Conservation (phyloP, 2,329 filamentous ascomycete species). For the Cordyceps cateniannulata region DNA sequence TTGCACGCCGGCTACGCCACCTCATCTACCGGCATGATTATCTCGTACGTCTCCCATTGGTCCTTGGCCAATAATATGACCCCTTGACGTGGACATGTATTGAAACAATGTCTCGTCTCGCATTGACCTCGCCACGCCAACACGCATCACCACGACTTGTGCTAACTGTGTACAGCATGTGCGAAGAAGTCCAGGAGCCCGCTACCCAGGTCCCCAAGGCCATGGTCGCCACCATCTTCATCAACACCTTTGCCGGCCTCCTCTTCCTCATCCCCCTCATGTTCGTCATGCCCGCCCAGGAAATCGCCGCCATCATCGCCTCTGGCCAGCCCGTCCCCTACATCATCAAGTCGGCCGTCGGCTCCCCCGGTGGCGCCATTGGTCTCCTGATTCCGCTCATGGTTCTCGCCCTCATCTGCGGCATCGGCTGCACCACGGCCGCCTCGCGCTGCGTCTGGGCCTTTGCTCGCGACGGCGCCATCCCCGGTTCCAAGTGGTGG, state of each 20-base stretch:
- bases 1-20: conserved; percentile 68
- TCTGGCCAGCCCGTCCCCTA: conserved; percentile 57
- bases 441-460: conserved; percentile 63
- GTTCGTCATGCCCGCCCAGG: conserved; percentile 61
- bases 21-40: conserved; percentile 73
- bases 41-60: conserved; percentile 49
- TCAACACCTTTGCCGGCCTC: conserved; percentile 61
- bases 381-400: conserved; percentile 58
- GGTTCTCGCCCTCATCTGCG: conserved; percentile 60
- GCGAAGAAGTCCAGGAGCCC: conserved; percentile 63
- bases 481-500: conserved; percentile 57
- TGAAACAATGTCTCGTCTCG: background rate
- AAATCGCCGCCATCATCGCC: conserved; percentile 43
- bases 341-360: conserved; percentile 58
- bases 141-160: background rate
- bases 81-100: too few relatives aligned
- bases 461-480: conserved; percentile 63
- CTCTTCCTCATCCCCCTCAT: conserved; percentile 63
- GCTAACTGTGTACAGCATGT: conserved; percentile 47
- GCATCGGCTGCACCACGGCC: conserved; percentile 63
- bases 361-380: conserved; percentile 54
- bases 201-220: conserved; percentile 64
- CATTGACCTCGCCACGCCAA: conserved; percentile 2
- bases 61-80: background rate
- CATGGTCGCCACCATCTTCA: conserved; percentile 60